Evolutionary conservation across 2,329 filamentous ascomycete species (phyloP).

Genomic region (Aureobasidium pullulans): DNA sequence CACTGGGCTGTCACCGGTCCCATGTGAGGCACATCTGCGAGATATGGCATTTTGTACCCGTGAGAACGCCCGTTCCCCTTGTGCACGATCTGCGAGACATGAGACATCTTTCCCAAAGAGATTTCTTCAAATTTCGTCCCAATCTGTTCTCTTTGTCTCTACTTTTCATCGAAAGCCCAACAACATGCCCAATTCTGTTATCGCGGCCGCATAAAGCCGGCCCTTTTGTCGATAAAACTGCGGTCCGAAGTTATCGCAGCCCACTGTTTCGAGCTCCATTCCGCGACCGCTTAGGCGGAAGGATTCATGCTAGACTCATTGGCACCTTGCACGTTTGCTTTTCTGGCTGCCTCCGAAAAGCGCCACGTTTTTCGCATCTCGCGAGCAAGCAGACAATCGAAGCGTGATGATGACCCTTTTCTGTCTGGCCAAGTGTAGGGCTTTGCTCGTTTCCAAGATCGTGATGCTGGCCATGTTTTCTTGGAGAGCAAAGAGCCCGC

Average conservation of each 20-base stretch:
- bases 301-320: conserved; percentile 7
- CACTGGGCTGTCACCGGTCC: background rate
- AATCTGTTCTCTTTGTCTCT: background rate
- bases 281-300: conserved; percentile 8
- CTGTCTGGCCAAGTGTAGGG: background rate
- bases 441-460: background rate
- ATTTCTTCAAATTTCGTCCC: background rate
- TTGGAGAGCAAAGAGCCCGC: background rate
- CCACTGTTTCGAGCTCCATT: background rate
- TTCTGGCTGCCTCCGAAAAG: background rate
- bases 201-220: background rate
- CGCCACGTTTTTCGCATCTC: background rate
- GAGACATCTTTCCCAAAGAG: background rate
- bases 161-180: background rate
- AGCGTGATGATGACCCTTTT: background rate
- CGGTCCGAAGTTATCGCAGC: background rate
- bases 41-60: background rate
- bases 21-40: conserved; percentile 2
- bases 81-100: conserved; percentile 7
- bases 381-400: background rate
- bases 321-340: conserved; percentile 2
- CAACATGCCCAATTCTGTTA: background rate
- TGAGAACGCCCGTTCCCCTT: conserved; percentile 2
- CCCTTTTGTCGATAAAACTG: conserved; percentile 3
- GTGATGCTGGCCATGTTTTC: background rate